Evolutionary conservation across 495 filamentous ascomycete species (phyloP), one percentile per base, ranked within the genome.

Genomic region (Pseudevernia furfuracea): DNA sequence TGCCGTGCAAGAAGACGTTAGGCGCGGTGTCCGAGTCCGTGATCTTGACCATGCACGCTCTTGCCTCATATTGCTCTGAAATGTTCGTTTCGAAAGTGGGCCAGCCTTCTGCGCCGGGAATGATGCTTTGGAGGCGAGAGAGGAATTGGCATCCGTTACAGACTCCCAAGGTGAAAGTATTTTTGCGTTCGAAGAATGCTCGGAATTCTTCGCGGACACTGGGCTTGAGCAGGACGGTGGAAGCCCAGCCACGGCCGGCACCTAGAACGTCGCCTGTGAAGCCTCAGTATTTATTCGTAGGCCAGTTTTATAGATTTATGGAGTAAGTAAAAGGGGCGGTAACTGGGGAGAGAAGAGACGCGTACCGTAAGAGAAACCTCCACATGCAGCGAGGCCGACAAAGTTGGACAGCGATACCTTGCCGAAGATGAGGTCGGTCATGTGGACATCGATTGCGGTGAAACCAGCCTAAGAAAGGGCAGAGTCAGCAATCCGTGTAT

Each of bases 141-240:
- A 97, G 80, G 84, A 98, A 96, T 75, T 98, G 94, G 69, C 94
- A 97, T 56, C 94, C 94, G 73, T 98, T 98, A 82, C 94, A 97
- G 32, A 97, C 93, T 59, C 95, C 94, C 1, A 98, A 82, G 11
- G 89, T 84, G 75, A 98, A 98, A 12, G 94, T 97, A 67, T 96
- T 89, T 41, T 84, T 83, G 43, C 95, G 84, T 71, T 87, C 82
- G 75, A 98, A 97, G 85, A 98, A 98, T 11, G 73, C 72, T 67
- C 88, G 76, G 77, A 97, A 96, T 68, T 92, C 87, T 56, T 76
- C 77, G 38, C 91, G 84, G 5, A 89, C 86, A 63, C 86, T 85
- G 28, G 87, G 81, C 75, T 96, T 89, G 67, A 93, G 81, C 10
- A 96, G 82, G 44, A 97, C 91, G 6, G 88, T 91, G 73, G 92